Conservation (phyloP, 495 filamentous ascomycete species). For the Schizothecium vesticola region DNA sequence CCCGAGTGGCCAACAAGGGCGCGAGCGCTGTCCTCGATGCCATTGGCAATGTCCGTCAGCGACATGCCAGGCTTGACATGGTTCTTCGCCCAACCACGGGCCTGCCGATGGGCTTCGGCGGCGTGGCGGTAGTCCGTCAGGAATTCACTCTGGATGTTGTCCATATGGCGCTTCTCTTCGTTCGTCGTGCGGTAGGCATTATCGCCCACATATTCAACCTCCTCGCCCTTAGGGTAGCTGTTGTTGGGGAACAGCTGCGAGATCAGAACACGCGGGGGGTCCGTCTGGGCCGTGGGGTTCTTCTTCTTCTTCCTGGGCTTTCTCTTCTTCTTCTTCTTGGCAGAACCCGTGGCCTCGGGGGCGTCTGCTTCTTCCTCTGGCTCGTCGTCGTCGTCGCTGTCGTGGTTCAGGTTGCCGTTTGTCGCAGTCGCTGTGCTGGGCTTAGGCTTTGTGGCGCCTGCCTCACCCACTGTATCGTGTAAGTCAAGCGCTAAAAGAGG, state of each 20-base stretch:
- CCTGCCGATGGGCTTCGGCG: conserved; percentile 83
- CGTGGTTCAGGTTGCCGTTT: conserved; percentile 56
- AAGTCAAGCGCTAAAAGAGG: background rate
- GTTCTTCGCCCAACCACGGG: conserved; percentile 75
- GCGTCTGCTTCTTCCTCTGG: conserved; percentile 35
- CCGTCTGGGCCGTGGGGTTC: conserved; percentile 64
- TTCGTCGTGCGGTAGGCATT: conserved; percentile 76
- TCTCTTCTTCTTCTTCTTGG: conserved; percentile 70
- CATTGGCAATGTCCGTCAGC: conserved; percentile 75
- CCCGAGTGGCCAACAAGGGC: conserved; percentile 71
- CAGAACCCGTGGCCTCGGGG: conserved; percentile 36
- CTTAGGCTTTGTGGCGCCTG: conserved; percentile 45
- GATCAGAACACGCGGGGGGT: conserved; percentile 69
- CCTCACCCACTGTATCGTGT: conserved; percentile 29
- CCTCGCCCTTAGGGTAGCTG: conserved; percentile 73
- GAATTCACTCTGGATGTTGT: conserved; percentile 79
- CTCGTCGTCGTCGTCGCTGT: conserved; percentile 63
- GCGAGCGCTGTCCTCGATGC: conserved; percentile 80
- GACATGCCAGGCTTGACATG: conserved; percentile 76
- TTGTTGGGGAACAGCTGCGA: conserved; percentile 70
- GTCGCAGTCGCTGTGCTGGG: conserved; percentile 37
- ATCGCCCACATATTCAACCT: conserved; percentile 70
- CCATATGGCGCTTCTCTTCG: conserved; percentile 82
- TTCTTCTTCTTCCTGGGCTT: conserved; percentile 83
- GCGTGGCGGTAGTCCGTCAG: conserved; percentile 80